These are phyloP conservation scores for Herpetospermum pedunculosum DNA, from an alignment of 306 rosid species.

Conservation along the genomic window DNA sequence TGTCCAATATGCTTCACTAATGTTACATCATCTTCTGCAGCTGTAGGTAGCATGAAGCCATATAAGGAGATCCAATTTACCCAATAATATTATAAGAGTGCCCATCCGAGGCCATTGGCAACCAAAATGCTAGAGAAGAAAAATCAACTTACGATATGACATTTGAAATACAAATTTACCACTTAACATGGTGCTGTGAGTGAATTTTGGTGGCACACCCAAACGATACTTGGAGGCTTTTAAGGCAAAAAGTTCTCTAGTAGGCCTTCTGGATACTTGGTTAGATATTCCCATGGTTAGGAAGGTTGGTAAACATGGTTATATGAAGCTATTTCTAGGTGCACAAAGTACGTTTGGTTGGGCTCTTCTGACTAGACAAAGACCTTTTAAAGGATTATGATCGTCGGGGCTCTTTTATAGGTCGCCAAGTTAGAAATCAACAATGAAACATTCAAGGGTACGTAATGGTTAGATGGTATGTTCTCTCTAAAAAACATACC, in stretches of 20 bases:
- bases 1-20: conserved; percentile 72
- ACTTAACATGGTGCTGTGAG: not conserved
- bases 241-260: not conserved
- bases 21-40: conserved; percentile 71
- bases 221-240: not conserved
- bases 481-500: not conserved
- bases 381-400: not conserved
- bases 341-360: not conserved
- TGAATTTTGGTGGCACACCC: not conserved
- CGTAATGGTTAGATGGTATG: not conserved
- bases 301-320: not conserved
- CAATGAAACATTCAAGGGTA: not conserved
- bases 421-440: not conserved
- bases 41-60: conserved; percentile 29
- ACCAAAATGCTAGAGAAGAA: not conserved
- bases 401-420: not conserved
- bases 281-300: not conserved
- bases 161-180: not conserved
- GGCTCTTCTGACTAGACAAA: not conserved
- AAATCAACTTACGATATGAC: not conserved
- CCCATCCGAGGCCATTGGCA: not conserved
- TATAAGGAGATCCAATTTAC: not conserved
- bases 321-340: not conserved
- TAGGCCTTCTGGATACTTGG: not conserved
- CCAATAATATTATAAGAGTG: not conserved